These are phyloP conservation scores for Juglanconis oblonga DNA, from an alignment of 2,329 filamentous ascomycete genomes.

Conservation along the genomic window DNA sequence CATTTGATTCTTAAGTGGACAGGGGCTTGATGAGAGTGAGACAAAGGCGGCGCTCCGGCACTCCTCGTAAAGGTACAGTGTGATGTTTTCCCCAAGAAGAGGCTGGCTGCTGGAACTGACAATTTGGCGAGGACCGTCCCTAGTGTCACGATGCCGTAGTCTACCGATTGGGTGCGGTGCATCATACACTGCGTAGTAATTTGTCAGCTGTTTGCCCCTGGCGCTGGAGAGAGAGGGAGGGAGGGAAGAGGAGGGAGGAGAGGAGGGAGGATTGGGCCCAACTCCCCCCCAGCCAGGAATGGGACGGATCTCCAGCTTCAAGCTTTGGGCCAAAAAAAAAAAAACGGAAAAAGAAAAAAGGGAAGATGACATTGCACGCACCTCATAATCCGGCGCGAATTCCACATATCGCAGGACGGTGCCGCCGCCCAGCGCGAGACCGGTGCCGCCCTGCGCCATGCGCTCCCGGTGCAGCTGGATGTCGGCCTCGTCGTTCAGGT, in stretches of 20 bases:
- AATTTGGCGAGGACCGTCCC: constrained; percentile 20
- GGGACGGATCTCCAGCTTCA: neutral
- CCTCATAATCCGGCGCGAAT: constrained; percentile 36
- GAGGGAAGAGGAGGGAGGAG: neutral
- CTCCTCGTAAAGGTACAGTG: too few species aligned
- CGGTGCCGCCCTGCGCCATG: constrained; percentile 38
- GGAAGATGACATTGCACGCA: neutral
- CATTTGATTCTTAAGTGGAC: too few species aligned
- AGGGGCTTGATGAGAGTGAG: neutral
- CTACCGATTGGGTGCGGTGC: constrained; percentile 46
- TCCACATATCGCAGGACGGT: constrained; percentile 46
- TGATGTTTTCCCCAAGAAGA: too few species aligned
- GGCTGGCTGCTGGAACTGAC: neutral
- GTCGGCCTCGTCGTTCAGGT: constrained; percentile 36
- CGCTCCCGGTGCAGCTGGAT: constrained; percentile 42
- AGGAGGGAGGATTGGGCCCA: too few species aligned
- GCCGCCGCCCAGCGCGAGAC: constrained; percentile 44
- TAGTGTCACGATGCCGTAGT: constrained; percentile 46
- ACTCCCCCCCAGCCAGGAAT: neutral
- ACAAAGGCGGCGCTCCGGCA: neutral
- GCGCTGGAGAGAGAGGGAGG: too few species aligned
- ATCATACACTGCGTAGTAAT: constrained; percentile 30
- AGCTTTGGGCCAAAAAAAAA: neutral
- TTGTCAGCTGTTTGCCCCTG: neutral
- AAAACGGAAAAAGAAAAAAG: neutral